Evolutionary conservation across 2,329 filamentous ascomycete species (phyloP).

Genomic region (Bipolaris bicolor): DNA sequence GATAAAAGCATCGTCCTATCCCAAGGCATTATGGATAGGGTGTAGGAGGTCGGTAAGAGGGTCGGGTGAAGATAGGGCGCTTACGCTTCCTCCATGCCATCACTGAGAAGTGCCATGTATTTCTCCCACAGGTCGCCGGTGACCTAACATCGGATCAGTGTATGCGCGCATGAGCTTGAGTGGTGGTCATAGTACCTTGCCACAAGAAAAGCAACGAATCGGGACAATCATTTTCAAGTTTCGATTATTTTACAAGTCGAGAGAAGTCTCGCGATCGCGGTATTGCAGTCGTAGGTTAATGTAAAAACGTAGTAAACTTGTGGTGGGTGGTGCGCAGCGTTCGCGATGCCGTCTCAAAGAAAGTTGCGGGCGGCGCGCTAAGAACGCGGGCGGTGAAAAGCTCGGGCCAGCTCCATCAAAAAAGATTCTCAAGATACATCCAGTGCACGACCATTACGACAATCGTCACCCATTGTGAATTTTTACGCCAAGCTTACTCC

Average conservation of each 20-base stretch:
- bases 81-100: conserved; percentile 52
- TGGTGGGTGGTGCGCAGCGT: conserved; percentile 19
- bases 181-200: conserved; percentile 71
- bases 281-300: neutral
- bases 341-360: conserved; percentile 39
- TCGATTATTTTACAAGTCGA: neutral
- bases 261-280: conserved; percentile 3
- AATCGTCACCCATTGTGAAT: conserved; percentile 4
- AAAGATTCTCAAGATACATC: conserved; percentile 24
- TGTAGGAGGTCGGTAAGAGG: neutral
- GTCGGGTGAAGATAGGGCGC: conserved; percentile 2
- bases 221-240: conserved; percentile 88
- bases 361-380: conserved; percentile 38
- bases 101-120: conserved; percentile 86
- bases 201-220: conserved; percentile 97
- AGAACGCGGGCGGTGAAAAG: conserved; percentile 40
- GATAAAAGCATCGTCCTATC: neutral
- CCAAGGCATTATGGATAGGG: neutral
- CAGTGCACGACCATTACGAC: conserved; percentile 7
- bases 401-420: conserved; percentile 38
- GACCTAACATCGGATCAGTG: conserved; percentile 66
- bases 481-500: conserved; percentile 1
- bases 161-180: conserved; percentile 18
- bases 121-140: conserved; percentile 97
- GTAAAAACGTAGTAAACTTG: conserved; percentile 9